Evolutionary conservation across 805 yeast species (phyloP).

Genomic region (Torulaspora maleeae): DNA sequence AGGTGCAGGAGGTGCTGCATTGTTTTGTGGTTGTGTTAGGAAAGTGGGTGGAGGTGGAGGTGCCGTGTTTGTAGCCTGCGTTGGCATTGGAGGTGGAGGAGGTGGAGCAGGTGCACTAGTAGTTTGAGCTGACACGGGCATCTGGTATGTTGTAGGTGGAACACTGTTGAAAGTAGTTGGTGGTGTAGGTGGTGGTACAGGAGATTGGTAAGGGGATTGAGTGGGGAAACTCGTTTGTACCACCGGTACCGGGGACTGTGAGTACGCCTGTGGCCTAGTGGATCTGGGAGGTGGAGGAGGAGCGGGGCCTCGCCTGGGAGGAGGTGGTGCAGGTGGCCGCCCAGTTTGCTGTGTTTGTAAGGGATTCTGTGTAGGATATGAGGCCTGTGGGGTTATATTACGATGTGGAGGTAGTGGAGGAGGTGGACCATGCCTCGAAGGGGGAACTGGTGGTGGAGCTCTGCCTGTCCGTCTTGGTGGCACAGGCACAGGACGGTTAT

Average conservation of each 20-base stretch:
- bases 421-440: conserved; percentile 23
- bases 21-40: conserved; percentile 12
- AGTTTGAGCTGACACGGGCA: conserved; percentile 15
- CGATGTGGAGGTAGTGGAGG: conserved; percentile 28
- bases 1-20: conserved; percentile 10
- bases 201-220: conserved; percentile 13
- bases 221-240: conserved; percentile 20
- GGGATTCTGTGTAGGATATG: conserved; percentile 11
- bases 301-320: conserved; percentile 32
- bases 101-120: conserved; percentile 18
- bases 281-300: conserved; percentile 30
- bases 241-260: conserved; percentile 10
- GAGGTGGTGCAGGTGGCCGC: conserved; percentile 26
- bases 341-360: conserved; percentile 8
- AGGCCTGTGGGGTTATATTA: conserved; percentile 8
- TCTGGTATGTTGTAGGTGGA: conserved; percentile 14
- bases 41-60: conserved; percentile 22
- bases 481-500: conserved; percentile 22
- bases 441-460: conserved; percentile 25
- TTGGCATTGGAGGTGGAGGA: conserved; percentile 16
- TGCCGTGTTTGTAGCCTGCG: conserved; percentile 7
- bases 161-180: conserved; percentile 14
- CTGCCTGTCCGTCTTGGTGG: conserved; percentile 15
- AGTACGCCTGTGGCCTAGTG: conserved; percentile 1
- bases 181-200: conserved; percentile 27